Evolutionary conservation across 805 yeast genomes (phyloP), one percentile per base, ranked within the genome.

Genomic region (Maudiozyma serrabonitensis): DNA sequence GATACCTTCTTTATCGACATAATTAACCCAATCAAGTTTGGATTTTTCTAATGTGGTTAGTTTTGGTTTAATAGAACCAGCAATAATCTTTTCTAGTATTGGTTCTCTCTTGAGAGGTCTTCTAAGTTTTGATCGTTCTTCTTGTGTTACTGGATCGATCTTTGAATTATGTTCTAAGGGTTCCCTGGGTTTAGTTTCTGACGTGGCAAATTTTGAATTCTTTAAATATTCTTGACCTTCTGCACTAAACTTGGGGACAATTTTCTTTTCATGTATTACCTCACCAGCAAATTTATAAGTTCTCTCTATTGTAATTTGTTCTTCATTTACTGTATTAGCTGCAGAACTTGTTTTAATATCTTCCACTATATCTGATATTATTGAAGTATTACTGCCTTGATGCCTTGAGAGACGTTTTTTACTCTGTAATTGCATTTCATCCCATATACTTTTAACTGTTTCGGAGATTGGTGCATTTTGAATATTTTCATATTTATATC

Each of bases 11-110:
- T 84, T 76, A 67, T 91, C 97, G 31, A 93, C 96, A 68, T 86
- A 89, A 44, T 86, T 80, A 0, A 95, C 95, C 95, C 98, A 93
- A 67, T 93, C 99, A 46, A 93, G 73, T 54, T 95, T 74, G 1
- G 95, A 86, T 67, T 93, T 93, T 63, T 93, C 98, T 54, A 93
- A 71, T 0, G 99, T 93, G 23, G 95, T 86, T 53, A 93, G 73
- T 63, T 88, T 91, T 32, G 87, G 80, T 56, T 84, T 81, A 54
- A 83, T 79, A 2, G 85, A 74, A 11, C 82, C 76, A 42, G 79
- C 71, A 43, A 88, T 76, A 37, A 89, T 89, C 50, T 83, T 87
- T 62, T 86, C 90, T 7, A 89, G 69, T 31, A 87, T 68, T 25
- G 91, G 81, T 3, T 86, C 83, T 54, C 95, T 74, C 61, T 86